These are phyloP conservation scores for Pseudisothecium myosuroides DNA, from an alignment of 225 moss, liverwort and hornwort genomes.

Conservation along the genomic window DNA sequence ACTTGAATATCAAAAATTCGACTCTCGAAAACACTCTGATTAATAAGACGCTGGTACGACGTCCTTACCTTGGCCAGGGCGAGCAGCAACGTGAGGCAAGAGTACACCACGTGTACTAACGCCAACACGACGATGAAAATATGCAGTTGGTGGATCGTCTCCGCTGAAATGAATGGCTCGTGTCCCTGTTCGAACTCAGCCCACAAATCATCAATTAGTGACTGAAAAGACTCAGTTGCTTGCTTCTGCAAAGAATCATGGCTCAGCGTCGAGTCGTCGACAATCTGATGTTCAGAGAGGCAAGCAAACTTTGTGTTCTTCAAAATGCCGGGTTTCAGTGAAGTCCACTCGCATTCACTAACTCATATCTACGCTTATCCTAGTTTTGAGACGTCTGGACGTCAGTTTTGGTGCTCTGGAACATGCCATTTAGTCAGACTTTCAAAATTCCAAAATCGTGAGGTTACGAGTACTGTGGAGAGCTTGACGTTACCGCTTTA, in stretches of 20 bases:
- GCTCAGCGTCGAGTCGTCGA: neutral
- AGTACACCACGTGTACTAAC: constrained; percentile 76
- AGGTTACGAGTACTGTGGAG: neutral
- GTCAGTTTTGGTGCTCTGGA: too few relatives aligned
- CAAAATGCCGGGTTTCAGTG: too few relatives aligned
- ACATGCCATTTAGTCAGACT: too few relatives aligned
- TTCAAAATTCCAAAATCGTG: neutral
- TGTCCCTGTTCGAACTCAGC: constrained; percentile 20
- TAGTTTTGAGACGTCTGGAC: neutral
- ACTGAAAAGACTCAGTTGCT: neutral
- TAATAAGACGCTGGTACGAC: neutral
- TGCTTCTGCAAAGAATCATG: neutral
- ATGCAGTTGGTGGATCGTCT: constrained; percentile 76
- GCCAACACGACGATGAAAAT: constrained; percentile 85
- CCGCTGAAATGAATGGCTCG: constrained; percentile 47
- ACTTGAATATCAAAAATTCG: too few relatives aligned
- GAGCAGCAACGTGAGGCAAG: constrained; percentile 65
- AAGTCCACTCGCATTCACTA: neutral
- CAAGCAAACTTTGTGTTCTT: neutral
- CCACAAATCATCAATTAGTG: neutral
- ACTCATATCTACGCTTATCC: neutral
- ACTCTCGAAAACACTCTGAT: neutral
- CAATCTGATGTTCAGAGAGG: neutral
- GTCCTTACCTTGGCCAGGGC: constrained; percentile 43
- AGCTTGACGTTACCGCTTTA: neutral